These are phyloP conservation scores for Curvularia spicifera DNA, from an alignment of 2,329 filamentous ascomycete genomes.

Conservation along the genomic window DNA sequence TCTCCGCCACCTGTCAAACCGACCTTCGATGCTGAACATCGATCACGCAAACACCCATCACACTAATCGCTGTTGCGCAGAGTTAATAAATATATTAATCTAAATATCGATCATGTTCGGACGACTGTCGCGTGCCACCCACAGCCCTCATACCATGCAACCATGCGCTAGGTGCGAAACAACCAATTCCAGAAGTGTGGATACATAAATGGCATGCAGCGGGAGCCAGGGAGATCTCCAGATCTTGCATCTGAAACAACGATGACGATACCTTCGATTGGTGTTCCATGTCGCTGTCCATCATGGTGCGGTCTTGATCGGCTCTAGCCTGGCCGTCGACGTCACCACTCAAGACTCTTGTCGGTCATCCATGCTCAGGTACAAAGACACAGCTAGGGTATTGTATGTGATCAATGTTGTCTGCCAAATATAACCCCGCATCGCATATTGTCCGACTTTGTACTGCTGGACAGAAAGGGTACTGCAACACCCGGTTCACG, in stretches of 20 bases:
- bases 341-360: slow-evolving; percentile 31
- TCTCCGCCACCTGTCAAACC: not conserved
- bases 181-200: slow-evolving; percentile 12
- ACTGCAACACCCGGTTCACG: not conserved
- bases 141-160: not conserved
- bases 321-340: slow-evolving; percentile 30
- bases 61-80: too few relatives aligned
- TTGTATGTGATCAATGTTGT: slow-evolving; percentile 18
- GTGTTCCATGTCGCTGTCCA: slow-evolving; percentile 24
- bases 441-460: slow-evolving; percentile 4
- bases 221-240: slow-evolving; percentile 24
- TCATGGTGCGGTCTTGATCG: slow-evolving; percentile 30
- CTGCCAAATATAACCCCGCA: slow-evolving; percentile 8
- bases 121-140: slow-evolving; percentile 12
- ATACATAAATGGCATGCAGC: slow-evolving; percentile 20
- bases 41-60: not conserved
- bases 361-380: slow-evolving; percentile 12
- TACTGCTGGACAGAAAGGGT: not conserved
- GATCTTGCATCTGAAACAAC: slow-evolving; percentile 27
- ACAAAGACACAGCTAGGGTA: slow-evolving; percentile 15
- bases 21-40: not conserved
- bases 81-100: not conserved
- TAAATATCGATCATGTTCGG: not conserved
- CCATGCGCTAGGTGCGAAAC: not conserved
- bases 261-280: slow-evolving; percentile 21